Evolutionary conservation across 371 early-diverging fungal species (phyloP).

Genomic region (Apophysomyces trapeziformis): DNA sequence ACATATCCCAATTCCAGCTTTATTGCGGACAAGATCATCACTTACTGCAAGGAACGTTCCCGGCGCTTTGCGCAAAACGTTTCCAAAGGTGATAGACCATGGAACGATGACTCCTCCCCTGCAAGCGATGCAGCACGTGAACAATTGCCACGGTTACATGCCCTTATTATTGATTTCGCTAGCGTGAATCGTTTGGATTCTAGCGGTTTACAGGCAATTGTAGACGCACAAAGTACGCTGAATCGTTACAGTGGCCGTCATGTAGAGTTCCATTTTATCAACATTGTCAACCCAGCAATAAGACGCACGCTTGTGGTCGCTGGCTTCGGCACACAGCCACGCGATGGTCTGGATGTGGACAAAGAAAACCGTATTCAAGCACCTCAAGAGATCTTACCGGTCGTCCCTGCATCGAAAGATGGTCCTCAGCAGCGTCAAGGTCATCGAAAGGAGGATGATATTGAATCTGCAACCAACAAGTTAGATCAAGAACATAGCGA

Average conservation of each 20-base stretch:
- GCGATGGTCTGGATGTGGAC: not conserved
- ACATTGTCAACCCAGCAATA: conserved; percentile 41
- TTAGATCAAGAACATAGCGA: conserved; percentile 8
- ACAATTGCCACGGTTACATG: conserved; percentile 52
- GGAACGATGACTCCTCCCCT: conserved; percentile 49
- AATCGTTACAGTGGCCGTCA: conserved; percentile 57
- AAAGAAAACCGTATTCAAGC: not conserved
- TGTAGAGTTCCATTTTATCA: conserved; percentile 58
- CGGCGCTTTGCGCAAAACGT: conserved; percentile 25
- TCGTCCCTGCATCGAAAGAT: conserved; percentile 47
- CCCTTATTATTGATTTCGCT: conserved; percentile 68
- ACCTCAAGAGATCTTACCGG: conserved; percentile 40
- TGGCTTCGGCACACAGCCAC: conserved; percentile 47
- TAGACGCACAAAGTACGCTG: conserved; percentile 57
- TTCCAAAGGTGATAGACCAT: conserved; percentile 44
- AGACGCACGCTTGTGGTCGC: conserved; percentile 42
- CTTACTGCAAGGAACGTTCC: conserved; percentile 39
- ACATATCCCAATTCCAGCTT: conserved; percentile 72
- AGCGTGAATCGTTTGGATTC: conserved; percentile 67
- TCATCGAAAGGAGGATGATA: not conserved
- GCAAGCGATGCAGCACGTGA: conserved; percentile 25
- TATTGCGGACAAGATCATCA: conserved; percentile 48
- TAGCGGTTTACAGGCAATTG: conserved; percentile 65
- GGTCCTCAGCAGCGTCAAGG: conserved; percentile 26
- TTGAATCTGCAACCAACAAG: not conserved